phyloP scores from a whole-genome alignment of 768 basidiomycete genomes.

The Multifurca ochricompacta region DNA sequence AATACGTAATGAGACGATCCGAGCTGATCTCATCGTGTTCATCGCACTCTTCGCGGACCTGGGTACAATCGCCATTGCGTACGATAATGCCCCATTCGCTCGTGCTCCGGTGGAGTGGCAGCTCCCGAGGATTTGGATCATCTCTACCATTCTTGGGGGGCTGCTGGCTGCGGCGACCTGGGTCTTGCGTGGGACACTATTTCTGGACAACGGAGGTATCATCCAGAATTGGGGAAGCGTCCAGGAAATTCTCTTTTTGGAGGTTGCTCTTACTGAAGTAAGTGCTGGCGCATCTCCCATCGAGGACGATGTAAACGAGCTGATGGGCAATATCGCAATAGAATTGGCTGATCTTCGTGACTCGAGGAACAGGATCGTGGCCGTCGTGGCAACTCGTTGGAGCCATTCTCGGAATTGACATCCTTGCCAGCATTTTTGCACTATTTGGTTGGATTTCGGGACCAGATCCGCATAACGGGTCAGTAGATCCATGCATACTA shows the following conservation, averaged over 20 bases:
- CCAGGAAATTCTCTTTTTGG: constrained; percentile 41
- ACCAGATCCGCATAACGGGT: constrained; percentile 27
- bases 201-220: constrained; percentile 33
- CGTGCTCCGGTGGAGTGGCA: constrained; percentile 42
- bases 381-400: constrained; percentile 37
- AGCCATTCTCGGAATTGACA: constrained; percentile 34
- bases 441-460: constrained; percentile 38
- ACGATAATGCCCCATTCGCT: constrained; percentile 35
- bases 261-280: constrained; percentile 42
- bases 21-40: constrained; percentile 40
- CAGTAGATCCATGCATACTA: not conserved
- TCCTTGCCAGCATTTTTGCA: constrained; percentile 35
- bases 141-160: constrained; percentile 34
- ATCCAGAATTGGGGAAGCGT: constrained; percentile 39
- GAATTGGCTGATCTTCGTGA: constrained; percentile 28
- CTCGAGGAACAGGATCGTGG: constrained; percentile 28
- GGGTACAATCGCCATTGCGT: constrained; percentile 43
- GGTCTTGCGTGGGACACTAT: constrained; percentile 38
- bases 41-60: constrained; percentile 39
- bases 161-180: constrained; percentile 34
- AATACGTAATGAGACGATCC: constrained; percentile 40
- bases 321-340: not conserved
- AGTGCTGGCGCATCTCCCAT: not conserved
- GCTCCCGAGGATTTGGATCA: constrained; percentile 41
- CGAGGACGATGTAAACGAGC: not conserved